Evolutionary conservation across 2,329 filamentous ascomycete genomes (phyloP).

Genomic region (Graphiopsis chlorocephala): DNA sequence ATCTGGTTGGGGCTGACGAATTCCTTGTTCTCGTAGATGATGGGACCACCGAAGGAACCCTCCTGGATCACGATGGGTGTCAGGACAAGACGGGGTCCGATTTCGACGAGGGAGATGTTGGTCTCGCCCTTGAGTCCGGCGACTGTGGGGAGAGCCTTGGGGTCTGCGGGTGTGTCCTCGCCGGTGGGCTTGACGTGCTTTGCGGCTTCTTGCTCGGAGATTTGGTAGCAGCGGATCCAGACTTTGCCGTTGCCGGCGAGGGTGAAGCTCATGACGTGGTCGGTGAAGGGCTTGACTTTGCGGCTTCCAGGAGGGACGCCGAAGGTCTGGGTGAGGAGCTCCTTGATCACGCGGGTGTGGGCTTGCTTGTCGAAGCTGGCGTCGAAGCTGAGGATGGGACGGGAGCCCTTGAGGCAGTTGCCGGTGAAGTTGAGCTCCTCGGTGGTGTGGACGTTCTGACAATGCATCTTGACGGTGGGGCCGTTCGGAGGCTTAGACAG

Average conservation of each 20-base stretch:
- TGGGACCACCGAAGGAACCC: conserved; percentile 89
- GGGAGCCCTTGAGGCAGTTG: conserved; percentile 91
- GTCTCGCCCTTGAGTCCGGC: conserved; percentile 55
- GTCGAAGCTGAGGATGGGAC: conserved; percentile 90
- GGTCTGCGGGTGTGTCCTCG: conserved; percentile 39
- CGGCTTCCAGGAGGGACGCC: conserved; percentile 84
- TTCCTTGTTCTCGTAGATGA: conserved; percentile 97
- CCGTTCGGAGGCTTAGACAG: conserved; percentile 86
- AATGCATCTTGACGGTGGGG: conserved; percentile 70
- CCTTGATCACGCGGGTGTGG: conserved; percentile 79
- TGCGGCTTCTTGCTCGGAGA: conserved; percentile 74
- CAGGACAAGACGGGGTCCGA: conserved; percentile 87
- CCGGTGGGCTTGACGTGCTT: conserved; percentile 41
- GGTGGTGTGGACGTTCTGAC: conserved; percentile 84
- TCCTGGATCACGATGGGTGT: conserved; percentile 95
- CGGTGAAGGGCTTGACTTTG: conserved; percentile 92
- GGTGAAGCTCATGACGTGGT: conserved; percentile 91
- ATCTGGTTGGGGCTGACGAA: conserved; percentile 97
- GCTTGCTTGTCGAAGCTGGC: conserved; percentile 68
- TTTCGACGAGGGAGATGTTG: conserved; percentile 82
- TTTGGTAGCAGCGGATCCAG: conserved; percentile 94
- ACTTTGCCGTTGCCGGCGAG: conserved; percentile 82
- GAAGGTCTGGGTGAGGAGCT: conserved; percentile 86
- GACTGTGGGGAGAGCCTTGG: conserved; percentile 35
- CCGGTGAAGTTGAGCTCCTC: conserved; percentile 95